Conservation (phyloP, 192 early-diverging fungal genomes). For the Rhizophagus prolifer region DNA sequence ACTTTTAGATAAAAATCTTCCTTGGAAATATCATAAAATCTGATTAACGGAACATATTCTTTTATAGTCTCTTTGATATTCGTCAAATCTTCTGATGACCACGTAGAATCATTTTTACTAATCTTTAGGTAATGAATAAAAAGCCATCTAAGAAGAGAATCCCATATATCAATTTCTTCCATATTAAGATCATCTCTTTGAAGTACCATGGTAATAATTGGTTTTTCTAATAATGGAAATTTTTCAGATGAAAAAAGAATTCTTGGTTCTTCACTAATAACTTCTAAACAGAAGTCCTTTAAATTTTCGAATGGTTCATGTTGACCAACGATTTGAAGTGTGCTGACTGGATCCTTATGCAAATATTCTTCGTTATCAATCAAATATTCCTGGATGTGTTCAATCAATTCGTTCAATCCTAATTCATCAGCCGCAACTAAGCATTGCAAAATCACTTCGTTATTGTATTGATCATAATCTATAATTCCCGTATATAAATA, state of each 20-base stretch:
- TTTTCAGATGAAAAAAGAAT: background rate
- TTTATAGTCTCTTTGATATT: background rate
- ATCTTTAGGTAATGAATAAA: background rate
- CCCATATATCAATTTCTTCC: background rate
- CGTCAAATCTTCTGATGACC: background rate
- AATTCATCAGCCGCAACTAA: background rate
- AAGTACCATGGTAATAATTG: background rate
- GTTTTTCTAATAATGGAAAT: background rate
- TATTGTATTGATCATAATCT: background rate
- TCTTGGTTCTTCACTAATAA: background rate
- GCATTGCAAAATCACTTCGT: background rate
- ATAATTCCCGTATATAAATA: background rate
- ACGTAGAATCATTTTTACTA: background rate
- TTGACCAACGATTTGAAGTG: background rate
- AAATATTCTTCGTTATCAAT: background rate
- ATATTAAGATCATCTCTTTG: background rate
- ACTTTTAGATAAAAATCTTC: constrained; percentile 7
- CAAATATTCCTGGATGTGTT: background rate
- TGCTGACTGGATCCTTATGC: background rate
- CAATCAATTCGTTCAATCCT: background rate
- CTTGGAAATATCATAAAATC: background rate
- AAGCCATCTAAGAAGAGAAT: background rate
- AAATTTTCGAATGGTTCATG: background rate
- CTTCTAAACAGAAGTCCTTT: background rate
- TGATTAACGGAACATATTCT: constrained; percentile 1